These are phyloP conservation scores for Hymenoscyphus scutula DNA, from an alignment of 2,329 filamentous ascomycete genomes.

Conservation along the genomic window DNA sequence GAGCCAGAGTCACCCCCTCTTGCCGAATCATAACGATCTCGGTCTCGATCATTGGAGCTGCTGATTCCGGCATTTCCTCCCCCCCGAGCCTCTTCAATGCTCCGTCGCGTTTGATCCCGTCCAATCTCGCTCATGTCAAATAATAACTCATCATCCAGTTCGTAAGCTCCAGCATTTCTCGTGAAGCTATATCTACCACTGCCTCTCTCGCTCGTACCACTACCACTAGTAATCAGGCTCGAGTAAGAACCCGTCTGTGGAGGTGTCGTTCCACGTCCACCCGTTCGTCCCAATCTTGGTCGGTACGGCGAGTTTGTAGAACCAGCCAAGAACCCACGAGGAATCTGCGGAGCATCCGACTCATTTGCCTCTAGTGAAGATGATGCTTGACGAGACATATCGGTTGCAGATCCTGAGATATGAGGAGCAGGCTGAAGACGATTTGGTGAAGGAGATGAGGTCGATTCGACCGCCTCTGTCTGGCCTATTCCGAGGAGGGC, in stretches of 20 bases:
- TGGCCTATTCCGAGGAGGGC: slow-evolving; percentile 52
- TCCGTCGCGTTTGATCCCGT: slow-evolving; percentile 52
- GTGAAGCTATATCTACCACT: slow-evolving; percentile 44
- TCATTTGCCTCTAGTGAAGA: slow-evolving; percentile 33
- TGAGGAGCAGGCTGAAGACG: slow-evolving; percentile 35
- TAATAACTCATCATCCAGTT: slow-evolving; percentile 64
- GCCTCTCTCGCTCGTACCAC: slow-evolving; percentile 38
- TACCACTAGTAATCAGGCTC: slow-evolving; percentile 37
- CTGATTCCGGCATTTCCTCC: slow-evolving; percentile 16
- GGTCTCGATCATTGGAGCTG: slow-evolving; percentile 16
- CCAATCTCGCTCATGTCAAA: slow-evolving; percentile 74
- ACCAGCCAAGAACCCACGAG: slow-evolving; percentile 28
- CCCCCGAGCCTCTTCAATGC: slow-evolving; percentile 50
- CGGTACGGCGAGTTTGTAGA: slow-evolving; percentile 35
- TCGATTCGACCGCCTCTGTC: slow-evolving; percentile 38
- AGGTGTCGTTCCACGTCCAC: slow-evolving; percentile 35
- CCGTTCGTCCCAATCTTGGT: slow-evolving; percentile 31
- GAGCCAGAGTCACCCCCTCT: slow-evolving; percentile 33
- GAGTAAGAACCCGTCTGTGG: slow-evolving; percentile 37
- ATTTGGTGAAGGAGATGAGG: slow-evolving; percentile 33
- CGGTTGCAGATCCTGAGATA: slow-evolving; percentile 29
- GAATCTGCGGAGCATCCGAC: slow-evolving; percentile 26
- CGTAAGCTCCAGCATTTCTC: slow-evolving; percentile 44
- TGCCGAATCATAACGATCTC: slow-evolving; percentile 25
- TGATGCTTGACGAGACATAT: slow-evolving; percentile 30